Evolutionary conservation across 306 rosid genomes (phyloP).

Genomic region (Fagus crenata): DNA sequence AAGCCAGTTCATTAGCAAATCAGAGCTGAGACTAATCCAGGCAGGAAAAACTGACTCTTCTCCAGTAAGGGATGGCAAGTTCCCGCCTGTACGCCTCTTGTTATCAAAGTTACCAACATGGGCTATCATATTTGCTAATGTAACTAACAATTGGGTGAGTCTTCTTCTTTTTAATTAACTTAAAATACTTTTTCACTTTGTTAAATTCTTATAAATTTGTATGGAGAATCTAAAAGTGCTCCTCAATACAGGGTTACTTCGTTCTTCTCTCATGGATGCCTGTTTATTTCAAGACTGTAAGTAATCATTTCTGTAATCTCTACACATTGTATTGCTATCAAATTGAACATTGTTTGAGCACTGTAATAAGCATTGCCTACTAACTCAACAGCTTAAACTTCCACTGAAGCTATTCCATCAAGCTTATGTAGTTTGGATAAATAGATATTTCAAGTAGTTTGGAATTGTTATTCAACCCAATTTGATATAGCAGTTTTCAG

Average conservation of each 20-base stretch:
- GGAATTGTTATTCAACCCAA: background rate
- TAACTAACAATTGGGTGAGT: slow-evolving; percentile 92
- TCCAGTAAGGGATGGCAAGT: slow-evolving; percentile 25
- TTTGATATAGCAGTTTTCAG: background rate
- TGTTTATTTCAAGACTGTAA: slow-evolving; percentile 88
- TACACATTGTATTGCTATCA: background rate
- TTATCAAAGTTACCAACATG: slow-evolving; percentile 81
- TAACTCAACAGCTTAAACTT: background rate
- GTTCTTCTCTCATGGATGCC: slow-evolving; percentile 99
- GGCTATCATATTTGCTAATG: slow-evolving; percentile 86
- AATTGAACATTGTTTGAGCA: background rate
- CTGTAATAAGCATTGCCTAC: background rate
- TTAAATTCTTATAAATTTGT: slow-evolving; percentile 6
- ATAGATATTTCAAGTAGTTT: too few relatives aligned
- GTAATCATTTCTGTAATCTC: slow-evolving; percentile 29
- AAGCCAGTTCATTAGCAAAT: slow-evolving; percentile 49
- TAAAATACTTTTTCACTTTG: background rate
- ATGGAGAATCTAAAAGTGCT: slow-evolving; percentile 27
- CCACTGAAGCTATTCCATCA: background rate
- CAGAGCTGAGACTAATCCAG: slow-evolving; percentile 69
- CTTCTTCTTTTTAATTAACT: slow-evolving; percentile 15
- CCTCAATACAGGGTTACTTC: slow-evolving; percentile 75
- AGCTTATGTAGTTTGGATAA: background rate
- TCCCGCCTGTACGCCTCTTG: slow-evolving; percentile 64
- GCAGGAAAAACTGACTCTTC: slow-evolving; percentile 64